phyloP scores from a whole-genome alignment of 169 alveolate genomes.

The Eimeria acervulina region DNA sequence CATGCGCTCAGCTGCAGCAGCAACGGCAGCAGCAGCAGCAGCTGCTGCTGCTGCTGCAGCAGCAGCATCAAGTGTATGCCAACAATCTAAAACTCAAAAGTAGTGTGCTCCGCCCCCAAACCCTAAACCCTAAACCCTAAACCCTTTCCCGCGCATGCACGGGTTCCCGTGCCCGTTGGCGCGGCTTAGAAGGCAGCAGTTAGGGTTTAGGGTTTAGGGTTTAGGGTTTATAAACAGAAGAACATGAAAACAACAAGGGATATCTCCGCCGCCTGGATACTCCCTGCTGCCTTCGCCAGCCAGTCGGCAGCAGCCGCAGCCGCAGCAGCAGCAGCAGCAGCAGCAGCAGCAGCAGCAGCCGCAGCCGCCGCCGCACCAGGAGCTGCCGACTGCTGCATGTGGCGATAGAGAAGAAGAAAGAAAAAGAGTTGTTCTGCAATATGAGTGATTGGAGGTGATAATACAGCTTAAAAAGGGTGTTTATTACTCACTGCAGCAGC shows the following conservation, averaged over 20 bases:
- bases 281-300: background rate
- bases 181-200: background rate
- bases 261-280: background rate
- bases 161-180: background rate
- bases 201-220: background rate
- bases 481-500: background rate
- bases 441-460: conserved; percentile 12
- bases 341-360: conserved; percentile 26
- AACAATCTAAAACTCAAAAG: background rate
- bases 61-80: background rate
- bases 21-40: background rate
- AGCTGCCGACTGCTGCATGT: conserved; percentile 17
- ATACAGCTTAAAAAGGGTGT: background rate
- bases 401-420: background rate
- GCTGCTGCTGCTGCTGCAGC: background rate
- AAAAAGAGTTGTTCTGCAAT: background rate
- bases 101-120: background rate
- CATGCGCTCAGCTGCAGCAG: conserved; percentile 15
- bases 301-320: conserved; percentile 45
- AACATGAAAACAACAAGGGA: background rate
- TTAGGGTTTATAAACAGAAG: background rate
- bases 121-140: background rate
- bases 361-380: conserved; percentile 28
- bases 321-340: conserved; percentile 20
- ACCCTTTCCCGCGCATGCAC: background rate